A percentile compares a stretch with the other conserved stretches of the same genome.
Conservation (phyloP, 129 eudicot genomes). For the Heracleum sosnowskyi region DNA sequence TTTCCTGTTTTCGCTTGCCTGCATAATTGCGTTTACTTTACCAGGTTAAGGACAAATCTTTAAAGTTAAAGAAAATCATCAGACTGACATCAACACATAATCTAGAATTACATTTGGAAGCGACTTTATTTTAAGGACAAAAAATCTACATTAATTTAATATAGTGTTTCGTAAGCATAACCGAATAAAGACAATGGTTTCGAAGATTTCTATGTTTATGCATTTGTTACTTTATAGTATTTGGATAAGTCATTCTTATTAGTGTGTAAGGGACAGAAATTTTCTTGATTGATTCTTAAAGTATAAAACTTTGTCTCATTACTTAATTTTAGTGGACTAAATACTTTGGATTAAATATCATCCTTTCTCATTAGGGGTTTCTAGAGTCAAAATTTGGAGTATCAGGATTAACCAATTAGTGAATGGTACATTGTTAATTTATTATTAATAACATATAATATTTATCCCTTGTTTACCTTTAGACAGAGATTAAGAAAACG, state of each 20-base stretch:
- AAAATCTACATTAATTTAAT: background rate
- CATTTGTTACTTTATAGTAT: background rate
- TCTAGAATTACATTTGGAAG: background rate
- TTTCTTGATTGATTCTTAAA: background rate
- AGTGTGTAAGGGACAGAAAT: too few species aligned
- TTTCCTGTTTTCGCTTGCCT: background rate
- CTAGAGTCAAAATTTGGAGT: too few species aligned
- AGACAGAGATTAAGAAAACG: too few species aligned
- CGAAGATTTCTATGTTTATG: background rate
- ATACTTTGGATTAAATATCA: background rate
- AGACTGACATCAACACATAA: background rate
- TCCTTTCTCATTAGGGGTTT: too few species aligned
- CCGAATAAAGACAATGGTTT: background rate
- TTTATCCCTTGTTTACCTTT: too few species aligned
- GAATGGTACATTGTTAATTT: too few species aligned
- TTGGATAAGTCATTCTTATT: background rate
- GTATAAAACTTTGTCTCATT: background rate
- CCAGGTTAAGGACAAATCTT: background rate
- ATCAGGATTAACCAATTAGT: too few species aligned
- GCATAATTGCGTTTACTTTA: constrained; percentile 1
- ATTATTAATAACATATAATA: too few species aligned
- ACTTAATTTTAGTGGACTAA: background rate
- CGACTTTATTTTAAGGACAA: background rate
- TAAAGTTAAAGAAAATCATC: background rate
- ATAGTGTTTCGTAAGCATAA: background rate